Conservation (phyloP, 495 filamentous ascomycete genomes). For the Staphylotrichum longicolle region DNA sequence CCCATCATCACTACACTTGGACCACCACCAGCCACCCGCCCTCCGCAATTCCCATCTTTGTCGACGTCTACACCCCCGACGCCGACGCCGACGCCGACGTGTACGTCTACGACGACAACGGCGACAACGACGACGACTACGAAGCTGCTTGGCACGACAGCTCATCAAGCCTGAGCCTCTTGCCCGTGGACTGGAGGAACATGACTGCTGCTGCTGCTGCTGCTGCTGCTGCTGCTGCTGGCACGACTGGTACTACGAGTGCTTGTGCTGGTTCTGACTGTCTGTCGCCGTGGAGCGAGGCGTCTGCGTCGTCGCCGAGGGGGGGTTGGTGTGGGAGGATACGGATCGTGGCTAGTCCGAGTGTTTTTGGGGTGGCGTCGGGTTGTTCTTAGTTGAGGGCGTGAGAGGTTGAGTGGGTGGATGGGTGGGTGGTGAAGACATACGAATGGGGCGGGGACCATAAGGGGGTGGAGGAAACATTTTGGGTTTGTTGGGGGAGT, state of each 20-base stretch:
- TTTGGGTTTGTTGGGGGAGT: no score
- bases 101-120: neutral
- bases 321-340: slow-evolving; percentile 15
- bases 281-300: neutral
- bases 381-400: neutral
- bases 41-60: neutral
- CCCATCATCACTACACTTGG: neutral
- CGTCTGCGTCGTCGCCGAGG: neutral
- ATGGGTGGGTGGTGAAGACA: neutral
- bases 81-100: neutral
- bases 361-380: slow-evolving; percentile 22
- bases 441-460: no score
- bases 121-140: no score
- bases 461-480: no score
- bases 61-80: slow-evolving; percentile 3
- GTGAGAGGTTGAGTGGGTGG: neutral
- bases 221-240: no score
- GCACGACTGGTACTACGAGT: no score
- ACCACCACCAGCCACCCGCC: neutral
- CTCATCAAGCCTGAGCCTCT: no score
- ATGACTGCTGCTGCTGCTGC: no score
- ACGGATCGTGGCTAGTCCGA: slow-evolving; percentile 34
- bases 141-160: neutral
- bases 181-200: no score
- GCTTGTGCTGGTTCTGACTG: no score